phyloP scores from a whole-genome alignment of 768 basidiomycete genomes.

The Termitomyces sp. region DNA sequence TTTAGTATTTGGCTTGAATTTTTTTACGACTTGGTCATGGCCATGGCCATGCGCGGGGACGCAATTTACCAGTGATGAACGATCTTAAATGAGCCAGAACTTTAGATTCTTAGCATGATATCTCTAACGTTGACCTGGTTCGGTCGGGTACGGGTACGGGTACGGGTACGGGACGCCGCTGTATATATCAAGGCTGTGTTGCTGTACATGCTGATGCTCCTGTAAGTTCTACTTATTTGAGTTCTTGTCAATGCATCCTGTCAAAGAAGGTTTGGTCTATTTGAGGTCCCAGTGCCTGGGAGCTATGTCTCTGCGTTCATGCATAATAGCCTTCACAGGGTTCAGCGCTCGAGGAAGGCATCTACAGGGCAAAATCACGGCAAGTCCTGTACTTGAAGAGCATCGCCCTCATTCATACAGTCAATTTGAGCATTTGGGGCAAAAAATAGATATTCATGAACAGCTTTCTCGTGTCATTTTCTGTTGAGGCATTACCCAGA shows the following conservation, averaged over 20 bases:
- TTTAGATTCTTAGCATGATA: too few species aligned
- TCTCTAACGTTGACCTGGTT: too few species aligned
- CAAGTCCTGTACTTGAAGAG: not conserved
- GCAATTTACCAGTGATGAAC: not conserved
- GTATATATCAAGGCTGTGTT: too few species aligned
- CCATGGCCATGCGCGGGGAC: not conserved
- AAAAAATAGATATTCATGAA: not conserved
- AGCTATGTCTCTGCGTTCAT: not conserved
- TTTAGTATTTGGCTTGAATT: not conserved
- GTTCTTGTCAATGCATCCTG: not conserved
- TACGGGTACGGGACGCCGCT: too few species aligned
- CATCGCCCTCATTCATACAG: not conserved
- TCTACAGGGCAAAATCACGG: not conserved
- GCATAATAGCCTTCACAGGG: not conserved
- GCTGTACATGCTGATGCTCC: too few species aligned
- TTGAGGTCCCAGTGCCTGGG: not conserved
- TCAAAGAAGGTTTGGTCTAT: not conserved
- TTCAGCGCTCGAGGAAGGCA: not conserved
- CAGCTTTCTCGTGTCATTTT: not conserved
- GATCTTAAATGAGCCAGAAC: too few species aligned
- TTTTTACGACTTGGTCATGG: not conserved
- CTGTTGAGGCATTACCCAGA: not conserved
- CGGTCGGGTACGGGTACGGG: too few species aligned
- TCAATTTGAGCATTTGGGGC: not conserved
- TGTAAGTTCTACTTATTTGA: too few species aligned